These are phyloP conservation scores for Apocynum venetum DNA, from an alignment of 257 asterid species.

Conservation along the genomic window DNA sequence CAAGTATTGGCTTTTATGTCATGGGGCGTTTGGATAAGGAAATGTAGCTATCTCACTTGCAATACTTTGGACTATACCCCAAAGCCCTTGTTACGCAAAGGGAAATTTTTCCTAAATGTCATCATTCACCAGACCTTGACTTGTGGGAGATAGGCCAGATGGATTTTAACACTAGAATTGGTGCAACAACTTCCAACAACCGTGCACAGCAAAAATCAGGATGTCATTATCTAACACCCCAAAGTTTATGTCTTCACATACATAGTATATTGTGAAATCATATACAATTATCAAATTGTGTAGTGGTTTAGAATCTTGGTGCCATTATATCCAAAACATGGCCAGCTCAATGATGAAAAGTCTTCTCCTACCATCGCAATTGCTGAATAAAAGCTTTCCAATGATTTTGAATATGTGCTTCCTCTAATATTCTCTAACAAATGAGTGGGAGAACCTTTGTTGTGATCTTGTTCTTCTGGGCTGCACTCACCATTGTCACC, in stretches of 20 bases:
- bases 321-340: conserved; percentile 28
- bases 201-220: conserved; percentile 19
- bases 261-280: not conserved
- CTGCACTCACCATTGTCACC: conserved; percentile 58
- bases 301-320: conserved; percentile 20
- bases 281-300: conserved; percentile 7
- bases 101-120: not conserved
- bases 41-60: not conserved
- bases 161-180: conserved; percentile 27
- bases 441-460: conserved; percentile 67
- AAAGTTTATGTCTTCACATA: conserved; percentile 26
- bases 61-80: not conserved
- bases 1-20: not conserved
- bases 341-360: conserved; percentile 54
- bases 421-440: conserved; percentile 21
- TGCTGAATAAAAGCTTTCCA: conserved; percentile 19
- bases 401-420: conserved; percentile 19
- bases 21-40: not conserved
- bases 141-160: conserved; percentile 27
- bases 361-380: conserved; percentile 22
- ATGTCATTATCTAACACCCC: conserved; percentile 18
- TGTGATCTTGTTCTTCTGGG: conserved; percentile 70
- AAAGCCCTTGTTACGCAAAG: not conserved
- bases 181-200: conserved; percentile 67
- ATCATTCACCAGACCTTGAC: conserved; percentile 21